Conservation (phyloP, 345 rosid species). For the Arabis hirsuta region DNA sequence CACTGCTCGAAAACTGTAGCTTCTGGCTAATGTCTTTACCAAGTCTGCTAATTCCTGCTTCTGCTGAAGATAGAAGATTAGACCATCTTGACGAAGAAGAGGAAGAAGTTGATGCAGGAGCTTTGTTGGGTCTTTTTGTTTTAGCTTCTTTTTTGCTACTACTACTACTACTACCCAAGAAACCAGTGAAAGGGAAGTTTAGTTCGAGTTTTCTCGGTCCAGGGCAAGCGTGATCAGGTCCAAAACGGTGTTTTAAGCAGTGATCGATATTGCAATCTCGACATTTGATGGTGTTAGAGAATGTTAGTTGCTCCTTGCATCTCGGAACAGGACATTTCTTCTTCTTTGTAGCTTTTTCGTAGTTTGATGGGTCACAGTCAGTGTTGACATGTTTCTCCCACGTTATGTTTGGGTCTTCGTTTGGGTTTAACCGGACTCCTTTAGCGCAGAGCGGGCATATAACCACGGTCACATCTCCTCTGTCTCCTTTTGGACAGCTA, state of each 20-base stretch:
- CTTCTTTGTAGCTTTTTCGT: constrained; percentile 83
- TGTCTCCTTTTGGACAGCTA: constrained; percentile 72
- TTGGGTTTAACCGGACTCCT: constrained; percentile 73
- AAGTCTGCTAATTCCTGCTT: constrained; percentile 71
- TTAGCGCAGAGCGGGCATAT: constrained; percentile 87
- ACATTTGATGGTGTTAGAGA: constrained; percentile 90
- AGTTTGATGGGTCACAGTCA: constrained; percentile 91
- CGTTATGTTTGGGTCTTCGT: constrained; percentile 73
- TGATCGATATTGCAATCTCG: constrained; percentile 79
- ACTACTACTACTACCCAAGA: constrained; percentile 47
- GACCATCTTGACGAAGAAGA: constrained; percentile 73
- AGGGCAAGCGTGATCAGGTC: constrained; percentile 79
- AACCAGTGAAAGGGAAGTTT: constrained; percentile 56
- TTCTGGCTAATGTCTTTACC: constrained; percentile 68
- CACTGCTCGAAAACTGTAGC: constrained; percentile 62
- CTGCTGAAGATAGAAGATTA: constrained; percentile 71
- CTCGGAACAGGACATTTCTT: constrained; percentile 87
- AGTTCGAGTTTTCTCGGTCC: constrained; percentile 69
- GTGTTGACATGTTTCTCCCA: constrained; percentile 82
- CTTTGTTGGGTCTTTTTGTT: constrained; percentile 40
- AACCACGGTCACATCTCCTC: constrained; percentile 73
- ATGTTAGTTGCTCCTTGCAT: constrained; percentile 76
- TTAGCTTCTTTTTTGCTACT: constrained; percentile 57
- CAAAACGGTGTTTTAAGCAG: constrained; percentile 93
- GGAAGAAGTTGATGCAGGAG: constrained; percentile 38